Base-by-base conservation (phyloP, 2,329 filamentous ascomycete genomes). In the Stachybotrys chartarum region DNA sequence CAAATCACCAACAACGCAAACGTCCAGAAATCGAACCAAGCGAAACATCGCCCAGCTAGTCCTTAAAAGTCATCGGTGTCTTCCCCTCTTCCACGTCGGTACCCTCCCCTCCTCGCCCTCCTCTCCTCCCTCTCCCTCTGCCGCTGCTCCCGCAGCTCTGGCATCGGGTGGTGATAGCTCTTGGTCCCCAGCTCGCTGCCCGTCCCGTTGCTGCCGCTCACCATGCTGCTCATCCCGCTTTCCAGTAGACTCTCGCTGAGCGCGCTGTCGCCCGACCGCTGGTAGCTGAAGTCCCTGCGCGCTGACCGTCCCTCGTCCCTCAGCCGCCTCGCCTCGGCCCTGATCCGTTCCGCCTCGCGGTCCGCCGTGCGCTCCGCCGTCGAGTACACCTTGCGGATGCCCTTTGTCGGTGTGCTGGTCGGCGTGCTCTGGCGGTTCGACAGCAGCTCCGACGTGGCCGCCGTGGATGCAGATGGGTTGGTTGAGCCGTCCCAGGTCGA, bases 401-500 rank as follows among this genome's bases (percentile, higher is more conserved):
- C 78, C 69, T 79, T 77, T 53, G 74, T 75, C 0, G 80, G 80
- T 57, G 76, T 83, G 68, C 64, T 76, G 54, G 79, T 82, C 1
- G 81, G 82, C 59, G 78, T 82, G 65, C 71, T 71, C 72, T 86
- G 77, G 64, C 78, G 75, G 70, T 85, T 76, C 55, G 73, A 74
- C 54, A 86, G 78, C 45, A 87, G 77, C 60, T 88, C 81, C 58
- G 84, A 80, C 52, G 83, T 78, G 62, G 78, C 81, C 44, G 84
- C 83, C n/a, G 78, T 81, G 39, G 84, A 85, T 66, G 81, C 82
- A 61, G 86, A 84, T 51, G 86, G 87, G 70, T 82, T 84, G 17
- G 80, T 83, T 12, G 78, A 82, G 49, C 89, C 90, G 67, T 95
- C 89, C 80, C 90, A 96, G 61, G 83, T 77, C 57, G 85, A 88